Evolutionary conservation across 495 filamentous ascomycete genomes (phyloP), one percentile per base, ranked within the genome.

Genomic region (Umbilicaria muhlenbergii): DNA sequence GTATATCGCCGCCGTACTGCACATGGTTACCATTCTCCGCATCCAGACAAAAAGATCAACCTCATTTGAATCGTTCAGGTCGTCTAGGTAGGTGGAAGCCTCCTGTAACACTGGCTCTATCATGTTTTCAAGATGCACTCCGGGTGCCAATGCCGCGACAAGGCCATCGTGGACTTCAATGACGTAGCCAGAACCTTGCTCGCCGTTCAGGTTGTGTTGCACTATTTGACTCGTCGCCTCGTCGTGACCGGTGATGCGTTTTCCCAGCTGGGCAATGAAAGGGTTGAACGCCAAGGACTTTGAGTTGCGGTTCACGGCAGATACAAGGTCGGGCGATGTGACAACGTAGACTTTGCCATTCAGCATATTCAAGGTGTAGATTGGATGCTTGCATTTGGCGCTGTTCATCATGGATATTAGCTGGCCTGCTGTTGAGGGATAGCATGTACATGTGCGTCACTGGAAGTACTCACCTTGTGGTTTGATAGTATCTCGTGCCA

Each of bases 331-430:
- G 5, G 69, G 60, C 0, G 67, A 63, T 5, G 51, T 60, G 11
- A 71, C 51, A 12, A 72, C 41, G 48, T 75, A 73, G 16, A 63
- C 49, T 32, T 68, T 68, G 32, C 43, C 51, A 39, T 55, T 51
- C 32, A 70, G 47, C 44, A 68, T 60, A 10, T 64, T 54, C 28
- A 73, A 50, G 3, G 60, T 58, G 54, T 66, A 67, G 34, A 68
- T 63, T 2, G 63, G 62, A 43, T 56, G 50, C 3, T 53, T 49
- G 33, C 46, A 46, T 14, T 43, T 40, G 21, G 37, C 44, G n/a
- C 48, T 48, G 13, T n/a, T 7, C 44, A 43, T 11, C 28, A 16
- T 14, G 10, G 4, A 43, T 15, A 35, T 15, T 32, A 34, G 24
- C 38, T 44, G 11, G 32, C 2, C 11, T 44, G 12, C 34, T 36